These are phyloP conservation scores for Irineochytrium annulatum DNA, from an alignment of 192 early-diverging fungal genomes.

Conservation along the genomic window DNA sequence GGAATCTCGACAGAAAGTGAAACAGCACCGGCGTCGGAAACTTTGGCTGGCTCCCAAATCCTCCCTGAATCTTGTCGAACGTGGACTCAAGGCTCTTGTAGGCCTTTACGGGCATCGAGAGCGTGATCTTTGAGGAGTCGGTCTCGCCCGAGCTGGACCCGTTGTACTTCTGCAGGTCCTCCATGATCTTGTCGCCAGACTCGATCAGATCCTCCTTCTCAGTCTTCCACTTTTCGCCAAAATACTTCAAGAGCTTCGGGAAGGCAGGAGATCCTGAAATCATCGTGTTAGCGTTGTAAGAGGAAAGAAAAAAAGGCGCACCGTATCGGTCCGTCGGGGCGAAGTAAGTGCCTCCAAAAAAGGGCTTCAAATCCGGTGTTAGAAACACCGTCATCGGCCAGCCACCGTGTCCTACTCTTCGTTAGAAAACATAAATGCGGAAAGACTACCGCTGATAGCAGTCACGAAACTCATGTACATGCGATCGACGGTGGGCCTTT, in stretches of 20 bases:
- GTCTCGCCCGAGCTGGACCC: background rate
- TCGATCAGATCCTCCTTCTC: conserved; percentile 31
- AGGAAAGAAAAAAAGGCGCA: no score
- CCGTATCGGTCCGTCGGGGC: conserved; percentile 24
- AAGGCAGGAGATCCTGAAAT: conserved; percentile 30
- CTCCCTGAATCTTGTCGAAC: conserved; percentile 49
- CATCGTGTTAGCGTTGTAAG: no score
- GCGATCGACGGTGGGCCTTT: conserved; percentile 59
- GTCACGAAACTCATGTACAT: conserved; percentile 65
- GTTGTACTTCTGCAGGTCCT: conserved; percentile 22
- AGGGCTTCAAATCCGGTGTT: conserved; percentile 46
- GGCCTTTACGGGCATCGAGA: conserved; percentile 22
- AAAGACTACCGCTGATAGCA: no score
- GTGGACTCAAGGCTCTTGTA: conserved; percentile 32
- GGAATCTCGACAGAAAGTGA: conserved; percentile 49
- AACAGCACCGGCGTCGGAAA: conserved; percentile 58
- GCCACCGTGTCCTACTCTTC: conserved; percentile 63
- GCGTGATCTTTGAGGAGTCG: conserved; percentile 7
- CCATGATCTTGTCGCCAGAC: conserved; percentile 34
- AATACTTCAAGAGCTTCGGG: conserved; percentile 16
- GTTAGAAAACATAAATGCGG: no score
- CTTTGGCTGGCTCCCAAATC: conserved; percentile 58
- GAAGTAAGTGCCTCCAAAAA: conserved; percentile 37
- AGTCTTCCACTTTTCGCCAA: conserved; percentile 35
- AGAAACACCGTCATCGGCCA: conserved; percentile 68